Base-by-base conservation (phyloP, 2,329 filamentous ascomycete species). In the Aureobasidium sp. region DNA sequence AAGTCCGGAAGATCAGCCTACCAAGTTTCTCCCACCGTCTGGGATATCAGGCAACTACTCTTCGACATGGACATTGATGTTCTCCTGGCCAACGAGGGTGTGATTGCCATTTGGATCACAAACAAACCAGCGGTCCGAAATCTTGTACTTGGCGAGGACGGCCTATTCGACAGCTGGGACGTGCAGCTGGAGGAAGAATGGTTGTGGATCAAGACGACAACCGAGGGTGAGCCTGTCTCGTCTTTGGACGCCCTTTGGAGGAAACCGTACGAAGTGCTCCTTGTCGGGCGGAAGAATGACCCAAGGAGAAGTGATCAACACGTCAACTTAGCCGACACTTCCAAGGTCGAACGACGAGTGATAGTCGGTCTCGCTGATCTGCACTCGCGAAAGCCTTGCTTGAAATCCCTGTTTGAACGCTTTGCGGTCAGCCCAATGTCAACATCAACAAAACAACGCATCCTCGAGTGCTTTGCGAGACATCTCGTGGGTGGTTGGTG, bases 191-290 rank as follows among this genome's bases (percentile, higher is more conserved):
- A 83, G 0, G 82, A 85, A 51, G 87, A 92, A 69, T 93, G 89
- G 88, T 79, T 84, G 2, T 94, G 89, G 89, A 71, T 92, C 51
- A 94, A 94, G 71, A 79, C 87, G 11, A 89, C 89, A 0, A 71
- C 71, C 0, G 65, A 70, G 0, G 89, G 89, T 0, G 83, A 87
- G 69, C 85, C 87, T 0, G 77, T 91, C 29, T 82, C 81, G 61
- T 72, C 79, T 33, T 60, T 89, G 2, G 79, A 85, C 33, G 82
- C 82, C 3, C 63, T 71, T 2, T 89, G 85, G 85, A 80, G 88
- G 64, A 90, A 86, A 72, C 88, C 89, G 0, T 93, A 89, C 79
- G 89, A 94, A 72, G 78, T 86, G 51, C 71, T 92, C 25, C 73
- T 93, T 15, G 74, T 93, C 50, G 88, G 69, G 69, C 79, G 70